These are phyloP conservation scores for Pleurozium schreberi DNA, from an alignment of 225 moss, liverwort and hornwort genomes.

Conservation along the genomic window DNA sequence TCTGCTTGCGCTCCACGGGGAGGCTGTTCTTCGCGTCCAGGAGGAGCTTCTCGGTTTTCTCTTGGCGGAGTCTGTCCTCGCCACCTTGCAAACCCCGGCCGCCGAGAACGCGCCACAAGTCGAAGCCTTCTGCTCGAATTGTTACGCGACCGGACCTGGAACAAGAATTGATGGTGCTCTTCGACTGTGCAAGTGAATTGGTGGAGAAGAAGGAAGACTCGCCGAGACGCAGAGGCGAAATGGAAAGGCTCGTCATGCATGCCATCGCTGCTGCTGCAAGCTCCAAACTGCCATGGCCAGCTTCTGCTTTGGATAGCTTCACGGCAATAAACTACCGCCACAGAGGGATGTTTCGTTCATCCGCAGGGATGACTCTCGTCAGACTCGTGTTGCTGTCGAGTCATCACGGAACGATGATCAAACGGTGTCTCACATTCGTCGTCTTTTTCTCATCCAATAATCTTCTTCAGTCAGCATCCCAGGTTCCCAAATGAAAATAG, in stretches of 20 bases:
- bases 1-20: slow-evolving; percentile 25
- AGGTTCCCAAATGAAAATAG: not conserved
- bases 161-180: not conserved
- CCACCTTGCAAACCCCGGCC: slow-evolving; percentile 81
- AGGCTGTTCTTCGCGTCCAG: slow-evolving; percentile 23
- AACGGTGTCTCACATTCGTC: not conserved
- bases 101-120: slow-evolving; percentile 70
- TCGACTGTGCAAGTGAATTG: not conserved
- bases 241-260: slow-evolving; percentile 20
- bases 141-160: not conserved
- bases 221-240: slow-evolving; percentile 13
- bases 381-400: not conserved
- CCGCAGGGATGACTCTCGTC: not conserved
- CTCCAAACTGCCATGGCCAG: slow-evolving; percentile 22
- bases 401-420: not conserved
- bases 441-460: not conserved
- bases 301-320: slow-evolving; percentile 4
- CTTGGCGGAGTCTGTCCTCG: slow-evolving; percentile 55
- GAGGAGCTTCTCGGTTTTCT: slow-evolving; percentile 22
- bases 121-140: slow-evolving; percentile 57
- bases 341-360: not conserved
- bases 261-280: slow-evolving; percentile 3
- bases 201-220: slow-evolving; percentile 10
- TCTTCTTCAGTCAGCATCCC: not conserved
- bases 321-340: not conserved